Evolutionary conservation across 257 asterid species (phyloP), one percentile per base, ranked within the genome.

Genomic region (Lycium ferocissimum): DNA sequence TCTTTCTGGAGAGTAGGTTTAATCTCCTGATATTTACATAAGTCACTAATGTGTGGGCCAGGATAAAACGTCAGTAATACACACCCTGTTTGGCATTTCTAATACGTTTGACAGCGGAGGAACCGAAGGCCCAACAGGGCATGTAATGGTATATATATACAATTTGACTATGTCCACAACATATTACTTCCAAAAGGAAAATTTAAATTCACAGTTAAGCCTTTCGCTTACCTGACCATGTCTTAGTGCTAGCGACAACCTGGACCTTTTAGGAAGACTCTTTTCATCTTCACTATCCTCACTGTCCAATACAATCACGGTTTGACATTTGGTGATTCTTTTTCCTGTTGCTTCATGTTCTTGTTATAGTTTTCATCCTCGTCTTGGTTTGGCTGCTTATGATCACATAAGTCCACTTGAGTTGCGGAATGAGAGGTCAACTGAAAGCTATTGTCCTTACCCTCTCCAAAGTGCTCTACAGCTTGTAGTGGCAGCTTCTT

Each of bases 241-340:
- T 89, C 91, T 89, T 80, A 83, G 87, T 14, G 88, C 87, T 59
- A 92, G 89, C n/a, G 89, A 89, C 84, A 92, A 79, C 89, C 87
- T 95, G 72, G 93, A 91, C 89, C 95, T 93, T 61, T 81, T 88
- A 80, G 91, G 76, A 56, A 57, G 84, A 72, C 40, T 51, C 59
- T 69, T 87, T 66, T 91, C 97, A 59, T 89, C 97, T 57, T 90
- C 98, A 82, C 95, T 92, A n/a, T 92, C 97, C 85, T 94, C 97
- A 76, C 98, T 95, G 61, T 93, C 98, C 91, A 94, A 85, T 85
- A 93, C 98, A 63, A 95, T 89, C 85, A 91, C 85, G 26, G 85
- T 58, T 76, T 93, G 94, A 40, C 84, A 43, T 83, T 75, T 53
- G 84, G 87, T 71, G 83, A 56, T 38, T 69, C 88, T 78, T 79